Percentiles rank a stretch among this genome's conserved stretches.
Conservation (phyloP, 768 basidiomycete genomes). For the Russula brevipes region DNA sequence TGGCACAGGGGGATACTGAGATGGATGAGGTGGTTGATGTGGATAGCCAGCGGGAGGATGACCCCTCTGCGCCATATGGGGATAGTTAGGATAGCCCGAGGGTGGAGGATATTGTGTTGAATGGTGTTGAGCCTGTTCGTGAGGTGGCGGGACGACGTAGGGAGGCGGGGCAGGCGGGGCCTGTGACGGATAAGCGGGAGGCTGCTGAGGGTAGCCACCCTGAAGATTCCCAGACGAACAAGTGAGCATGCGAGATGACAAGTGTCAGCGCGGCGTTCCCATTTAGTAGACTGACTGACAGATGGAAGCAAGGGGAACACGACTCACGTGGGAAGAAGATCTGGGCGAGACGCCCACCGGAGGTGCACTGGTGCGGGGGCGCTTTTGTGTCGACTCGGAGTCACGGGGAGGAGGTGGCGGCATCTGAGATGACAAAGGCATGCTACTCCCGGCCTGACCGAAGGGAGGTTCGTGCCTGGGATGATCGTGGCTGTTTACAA, state of each 20-base stretch:
- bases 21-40: constrained; percentile 27
- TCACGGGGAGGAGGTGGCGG: constrained; percentile 28
- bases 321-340: constrained; percentile 45
- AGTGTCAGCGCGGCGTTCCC: constrained; percentile 10
- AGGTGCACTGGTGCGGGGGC: constrained; percentile 38
- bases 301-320: constrained; percentile 2
- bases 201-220: constrained; percentile 22
- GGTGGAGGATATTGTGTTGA: constrained; percentile 38
- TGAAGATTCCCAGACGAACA: constrained; percentile 31
- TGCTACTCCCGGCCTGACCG: constrained; percentile 31
- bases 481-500: constrained; percentile 27
- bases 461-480: constrained; percentile 43
- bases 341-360: constrained; percentile 44
- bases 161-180: constrained; percentile 31
- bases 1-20: constrained; percentile 25
- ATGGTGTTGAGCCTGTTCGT: constrained; percentile 42
- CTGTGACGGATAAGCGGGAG: constrained; percentile 40
- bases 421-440: constrained; percentile 25
- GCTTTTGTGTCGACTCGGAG: constrained; percentile 40
- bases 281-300: neutral
- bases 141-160: constrained; percentile 39
- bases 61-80: constrained; percentile 23
- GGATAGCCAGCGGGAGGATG: constrained; percentile 26
- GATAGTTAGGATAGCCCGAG: constrained; percentile 34
- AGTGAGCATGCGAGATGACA: constrained; percentile 26